Base-by-base conservation (phyloP, 176 grass and related monocot species). In the Oryza brachyantha region DNA sequence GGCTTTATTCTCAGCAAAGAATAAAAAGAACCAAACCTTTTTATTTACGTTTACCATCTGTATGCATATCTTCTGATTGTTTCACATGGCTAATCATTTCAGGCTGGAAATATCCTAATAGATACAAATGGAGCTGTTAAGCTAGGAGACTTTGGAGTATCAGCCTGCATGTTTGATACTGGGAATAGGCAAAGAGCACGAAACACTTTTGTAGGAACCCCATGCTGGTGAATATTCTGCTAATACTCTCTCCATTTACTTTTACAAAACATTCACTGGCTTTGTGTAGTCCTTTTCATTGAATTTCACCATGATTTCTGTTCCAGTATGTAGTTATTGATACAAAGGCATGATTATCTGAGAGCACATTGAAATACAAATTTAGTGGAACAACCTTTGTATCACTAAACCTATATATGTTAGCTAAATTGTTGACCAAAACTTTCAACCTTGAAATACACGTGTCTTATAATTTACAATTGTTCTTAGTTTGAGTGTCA, bases 31-130 rank as follows among this genome's bases (percentile, higher is more conserved):
- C 35, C 19, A 57, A 69, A 29, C 73, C 79, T 31, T 28, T 52
- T 27, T 83, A 29, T 75, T 29, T 74, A 21, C 28, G 50, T 61
- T 63, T 7, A 57, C 74, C 40, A 42, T 84, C n/a, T 58, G 43
- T 29, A 40, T 39, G 22, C 71, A n/a, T 62, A 66, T 74, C 39
- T 68, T 78, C 79, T 91, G 71, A 84, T 74, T 88, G 43, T 77
- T 85, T 31, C 19, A 65, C 48, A 75, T 86, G 62, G 78, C 79
- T 92, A 79, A 84, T 83, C 52, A 83, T 90, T 88, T 83, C 88
- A 99, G 96, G 96, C 96, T 74, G 96, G 96, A 63, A 99, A 99
- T 75, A 99, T 99, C 76, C 81, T 99, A 87, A 85, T 99, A 89
- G 92, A 95, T 94, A 79, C 61, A 68, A 91, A 91, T 86, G 96